A percentile compares a stretch with the other conserved stretches of the same genome.
Evolutionary conservation across 305 asterid species (phyloP).

Genomic region (Fraxinus dipetala): DNA sequence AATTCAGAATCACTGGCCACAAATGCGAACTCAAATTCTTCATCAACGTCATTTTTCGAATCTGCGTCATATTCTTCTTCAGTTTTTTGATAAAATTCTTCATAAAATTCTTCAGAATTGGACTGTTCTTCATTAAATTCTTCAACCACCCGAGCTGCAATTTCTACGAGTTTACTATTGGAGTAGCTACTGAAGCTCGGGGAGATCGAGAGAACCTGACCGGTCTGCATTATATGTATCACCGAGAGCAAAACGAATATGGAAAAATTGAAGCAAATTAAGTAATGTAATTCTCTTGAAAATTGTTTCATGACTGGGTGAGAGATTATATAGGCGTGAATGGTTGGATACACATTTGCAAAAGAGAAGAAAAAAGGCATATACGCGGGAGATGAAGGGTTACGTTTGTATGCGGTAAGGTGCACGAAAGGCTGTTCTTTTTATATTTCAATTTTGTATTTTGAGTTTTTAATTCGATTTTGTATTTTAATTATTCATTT

Average conservation of each 20-base stretch:
- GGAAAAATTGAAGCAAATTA: too few relatives aligned
- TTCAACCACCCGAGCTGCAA: slow-evolving; percentile 54
- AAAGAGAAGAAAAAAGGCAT: slow-evolving; percentile 2
- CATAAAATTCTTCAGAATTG: slow-evolving; percentile 29
- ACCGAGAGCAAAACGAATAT: too few relatives aligned
- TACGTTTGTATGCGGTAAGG: slow-evolving; percentile 36
- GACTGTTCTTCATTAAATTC: slow-evolving; percentile 32
- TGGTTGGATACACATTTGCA: slow-evolving; percentile 1
- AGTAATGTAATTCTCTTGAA: neutral
- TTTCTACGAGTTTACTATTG: slow-evolving; percentile 38
- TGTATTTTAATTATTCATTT: too few relatives aligned
- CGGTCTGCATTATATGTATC: slow-evolving; percentile 33
- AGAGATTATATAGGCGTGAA: slow-evolving; percentile 26
- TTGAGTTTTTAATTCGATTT: too few relatives aligned
- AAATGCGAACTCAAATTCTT: slow-evolving; percentile 58
- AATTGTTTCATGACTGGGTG: neutral
- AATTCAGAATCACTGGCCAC: slow-evolving; percentile 27
- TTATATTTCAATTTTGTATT: too few relatives aligned
- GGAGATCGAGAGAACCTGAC: slow-evolving; percentile 35
- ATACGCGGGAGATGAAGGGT: slow-evolving; percentile 48
- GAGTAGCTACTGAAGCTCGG: slow-evolving; percentile 60
- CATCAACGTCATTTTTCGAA: slow-evolving; percentile 23
- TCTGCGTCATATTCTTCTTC: slow-evolving; percentile 14
- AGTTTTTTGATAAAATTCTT: slow-evolving; percentile 26
- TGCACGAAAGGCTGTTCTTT: slow-evolving; percentile 26